These are phyloP conservation scores for Alternaria sp. DNA, from an alignment of 2,329 filamentous ascomycete genomes.

Conservation along the genomic window DNA sequence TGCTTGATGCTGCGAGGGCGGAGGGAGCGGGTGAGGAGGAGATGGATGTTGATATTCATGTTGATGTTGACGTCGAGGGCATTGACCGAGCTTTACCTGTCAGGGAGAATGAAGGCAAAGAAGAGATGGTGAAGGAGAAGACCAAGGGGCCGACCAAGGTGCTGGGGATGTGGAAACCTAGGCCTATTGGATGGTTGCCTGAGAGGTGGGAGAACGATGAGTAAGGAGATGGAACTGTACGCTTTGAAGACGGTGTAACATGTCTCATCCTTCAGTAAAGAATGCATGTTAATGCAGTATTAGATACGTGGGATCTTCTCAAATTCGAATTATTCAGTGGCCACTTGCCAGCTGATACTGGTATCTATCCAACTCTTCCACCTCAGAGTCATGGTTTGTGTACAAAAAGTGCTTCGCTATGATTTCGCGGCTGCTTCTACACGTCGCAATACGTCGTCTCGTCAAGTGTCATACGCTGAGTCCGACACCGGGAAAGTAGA, in stretches of 20 bases:
- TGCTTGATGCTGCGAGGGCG: constrained; percentile 46
- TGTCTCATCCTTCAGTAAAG: neutral
- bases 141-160: constrained; percentile 41
- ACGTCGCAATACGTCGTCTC: neutral
- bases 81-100: constrained; percentile 6
- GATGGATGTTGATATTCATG: constrained; percentile 21
- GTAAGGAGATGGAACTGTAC: constrained; percentile 8
- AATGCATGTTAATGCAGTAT: too few species aligned
- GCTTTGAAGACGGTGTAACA: neutral
- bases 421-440: neutral
- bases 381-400: neutral
- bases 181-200: constrained; percentile 44
- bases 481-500: neutral
- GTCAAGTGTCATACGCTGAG: neutral
- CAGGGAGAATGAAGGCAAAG: constrained; percentile 7
- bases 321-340: neutral
- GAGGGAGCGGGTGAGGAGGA: constrained; percentile 11
- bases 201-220: constrained; percentile 40
- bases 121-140: constrained; percentile 17
- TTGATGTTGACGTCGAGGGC: constrained; percentile 18
- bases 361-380: neutral
- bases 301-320: neutral
- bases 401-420: neutral
- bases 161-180: constrained; percentile 44
- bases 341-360: neutral